phyloP scores from a whole-genome alignment of 2,329 filamentous ascomycete genomes.

The Verticillium nubilum region DNA sequence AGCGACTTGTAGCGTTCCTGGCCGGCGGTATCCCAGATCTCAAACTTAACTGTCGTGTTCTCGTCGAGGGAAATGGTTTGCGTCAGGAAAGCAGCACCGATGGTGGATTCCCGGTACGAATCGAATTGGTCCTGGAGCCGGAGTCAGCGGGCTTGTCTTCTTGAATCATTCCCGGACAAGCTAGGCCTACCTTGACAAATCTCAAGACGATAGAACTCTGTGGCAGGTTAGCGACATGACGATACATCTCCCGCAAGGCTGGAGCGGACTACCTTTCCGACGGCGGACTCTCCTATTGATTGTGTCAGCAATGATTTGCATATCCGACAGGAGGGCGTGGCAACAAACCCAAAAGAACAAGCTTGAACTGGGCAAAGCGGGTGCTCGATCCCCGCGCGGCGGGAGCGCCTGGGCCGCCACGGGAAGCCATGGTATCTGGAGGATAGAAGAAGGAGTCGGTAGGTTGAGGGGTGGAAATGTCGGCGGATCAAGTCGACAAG shows the following conservation, averaged over 20 bases:
- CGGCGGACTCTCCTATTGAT: conserved; percentile 83
- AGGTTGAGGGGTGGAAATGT: conserved; percentile 12
- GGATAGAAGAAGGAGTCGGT: conserved; percentile 16
- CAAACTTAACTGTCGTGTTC: conserved; percentile 97
- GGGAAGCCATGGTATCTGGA: conserved; percentile 67
- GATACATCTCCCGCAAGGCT: not conserved
- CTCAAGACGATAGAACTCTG: conserved; percentile 95
- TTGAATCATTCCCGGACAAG: not conserved
- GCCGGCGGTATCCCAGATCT: conserved; percentile 98
- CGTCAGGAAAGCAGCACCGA: conserved; percentile 96
- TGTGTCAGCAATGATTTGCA: conserved; percentile 28
- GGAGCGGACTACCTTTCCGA: conserved; percentile 74
- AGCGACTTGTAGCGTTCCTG: conserved; percentile 99
- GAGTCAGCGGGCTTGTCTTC: not conserved
- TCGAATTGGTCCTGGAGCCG: conserved; percentile 91
- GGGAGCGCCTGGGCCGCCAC: conserved; percentile 54
- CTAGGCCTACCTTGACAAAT: conserved; percentile 83
- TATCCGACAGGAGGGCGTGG: not conserved
- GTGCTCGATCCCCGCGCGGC: conserved; percentile 62
- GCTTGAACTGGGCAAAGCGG: conserved; percentile 98
- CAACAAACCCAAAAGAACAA: conserved; percentile 83
- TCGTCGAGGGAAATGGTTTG: conserved; percentile 98
- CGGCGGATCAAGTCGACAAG: conserved; percentile 3
- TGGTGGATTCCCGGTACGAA: conserved; percentile 92
- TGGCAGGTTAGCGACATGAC: conserved; percentile 1